A percentile compares a stretch with the other conserved stretches of the same genome.
phyloP scores from a whole-genome alignment of 306 rosid genomes.

The Quillaja saponaria region DNA sequence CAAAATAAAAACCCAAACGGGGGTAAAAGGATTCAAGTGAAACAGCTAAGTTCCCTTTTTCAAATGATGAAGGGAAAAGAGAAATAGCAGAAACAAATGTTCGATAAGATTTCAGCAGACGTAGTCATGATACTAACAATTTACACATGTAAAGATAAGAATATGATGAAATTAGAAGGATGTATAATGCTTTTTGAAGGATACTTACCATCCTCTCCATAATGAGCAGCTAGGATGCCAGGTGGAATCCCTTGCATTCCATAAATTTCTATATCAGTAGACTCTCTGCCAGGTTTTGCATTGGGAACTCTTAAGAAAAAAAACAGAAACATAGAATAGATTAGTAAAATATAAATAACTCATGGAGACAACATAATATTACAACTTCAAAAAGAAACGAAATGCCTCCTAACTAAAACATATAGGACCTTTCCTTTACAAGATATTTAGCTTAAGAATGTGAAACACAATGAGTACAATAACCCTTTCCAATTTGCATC shows the following conservation, averaged over 20 bases:
- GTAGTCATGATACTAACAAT: no score
- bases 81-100: no score
- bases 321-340: background rate
- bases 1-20: no score
- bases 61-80: background rate
- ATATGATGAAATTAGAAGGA: background rate
- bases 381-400: no score
- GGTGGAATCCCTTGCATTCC: slow-evolving; percentile 99
- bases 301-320: slow-evolving; percentile 73
- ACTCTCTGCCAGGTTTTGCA: slow-evolving; percentile 87
- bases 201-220: slow-evolving; percentile 84
- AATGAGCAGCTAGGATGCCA: slow-evolving; percentile 86
- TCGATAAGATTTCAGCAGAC: no score
- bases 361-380: slow-evolving; percentile 1
- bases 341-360: no score
- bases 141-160: background rate
- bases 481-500: no score
- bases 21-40: no score
- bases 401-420: no score
- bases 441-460: no score
- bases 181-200: background rate
- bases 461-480: no score
- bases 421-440: no score
- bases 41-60: background rate
- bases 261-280: slow-evolving; percentile 93